Evolutionary conservation across 225 moss, liverwort and hornwort species (phyloP), one percentile per base, ranked within the genome.

Genomic region (Physcomitrium patens): DNA sequence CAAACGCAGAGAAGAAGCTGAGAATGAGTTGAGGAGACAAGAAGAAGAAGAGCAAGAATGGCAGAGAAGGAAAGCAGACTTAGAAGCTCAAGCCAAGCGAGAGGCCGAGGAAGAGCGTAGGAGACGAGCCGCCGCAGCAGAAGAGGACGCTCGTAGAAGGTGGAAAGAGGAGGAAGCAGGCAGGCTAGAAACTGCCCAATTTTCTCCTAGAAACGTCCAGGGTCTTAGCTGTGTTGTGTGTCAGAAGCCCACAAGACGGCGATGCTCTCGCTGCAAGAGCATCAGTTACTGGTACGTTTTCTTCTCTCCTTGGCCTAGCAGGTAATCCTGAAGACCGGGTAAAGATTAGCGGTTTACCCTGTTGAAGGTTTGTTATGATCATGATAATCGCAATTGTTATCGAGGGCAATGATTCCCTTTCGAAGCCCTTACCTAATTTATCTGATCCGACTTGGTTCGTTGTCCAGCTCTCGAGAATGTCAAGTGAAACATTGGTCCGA

Each of bases 181-280:
- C 0, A 76, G 42, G 52, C 65, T 62, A 20, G 87, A 79, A 58
- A 62, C 75, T 20, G n/a, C 37, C 17, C 65, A 50, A 67, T 77
- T 49, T 61, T 69, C 80, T 28, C 80, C 77, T 16, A 46, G 75
- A 57, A 83, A 7, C n/a, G 12, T n/a, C 0, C 63, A 67, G 2
- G 56, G 75, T 5, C 82, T 80, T 3, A 68, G 49, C 54, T 99
- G 97, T 75, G 75, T 87, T 31, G 84, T 93, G 55, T 99, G 97
- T 71, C 65, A 51, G 15, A 93, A 87, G 61, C 80, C 82, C 7
- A 81, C 93, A 2, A 85, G 81, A 53, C 86, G 88, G 60, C 89
- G 91, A 70, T 99, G 99, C 79, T 82, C 95, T 8, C 87, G 95
- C 26, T 99, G 99, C 85, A 99, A 95, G 85, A 78, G 78, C 65